phyloP scores from a whole-genome alignment of 2,329 filamentous ascomycete species.

The Nemania sp. region DNA sequence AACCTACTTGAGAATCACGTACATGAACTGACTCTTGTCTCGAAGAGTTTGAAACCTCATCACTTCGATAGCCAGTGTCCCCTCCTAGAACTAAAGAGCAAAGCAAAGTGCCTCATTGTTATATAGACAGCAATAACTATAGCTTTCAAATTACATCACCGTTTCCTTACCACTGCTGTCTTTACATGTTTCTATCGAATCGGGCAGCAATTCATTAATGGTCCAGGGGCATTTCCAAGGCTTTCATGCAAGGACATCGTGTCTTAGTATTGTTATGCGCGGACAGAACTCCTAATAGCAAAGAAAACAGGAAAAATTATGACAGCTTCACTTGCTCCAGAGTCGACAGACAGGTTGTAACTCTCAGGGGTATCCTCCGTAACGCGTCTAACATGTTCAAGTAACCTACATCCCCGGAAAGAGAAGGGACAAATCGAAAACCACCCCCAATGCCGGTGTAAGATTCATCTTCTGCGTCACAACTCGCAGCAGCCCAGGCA shows the following conservation, averaged over 20 bases:
- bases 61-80: neutral
- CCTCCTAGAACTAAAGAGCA: neutral
- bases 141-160: neutral
- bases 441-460: neutral
- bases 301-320: conserved; percentile 3
- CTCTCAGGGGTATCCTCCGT: conserved; percentile 26
- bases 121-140: neutral
- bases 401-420: conserved; percentile 8
- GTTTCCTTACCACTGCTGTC: neutral
- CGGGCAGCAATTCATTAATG: neutral
- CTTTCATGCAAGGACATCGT: neutral
- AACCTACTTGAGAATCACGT: no score
- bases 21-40: no score
- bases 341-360: conserved; percentile 7
- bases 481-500: neutral
- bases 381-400: conserved; percentile 14
- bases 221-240: neutral
- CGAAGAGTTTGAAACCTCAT: neutral
- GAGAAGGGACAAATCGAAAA: neutral
- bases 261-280: neutral
- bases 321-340: neutral
- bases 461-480: neutral
- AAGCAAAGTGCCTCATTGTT: neutral
- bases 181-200: neutral
- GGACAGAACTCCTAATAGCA: conserved; percentile 13